Evolutionary conservation across 2,329 filamentous ascomycete genomes (phyloP).

Genomic region (Monosporascus cannonballus): DNA sequence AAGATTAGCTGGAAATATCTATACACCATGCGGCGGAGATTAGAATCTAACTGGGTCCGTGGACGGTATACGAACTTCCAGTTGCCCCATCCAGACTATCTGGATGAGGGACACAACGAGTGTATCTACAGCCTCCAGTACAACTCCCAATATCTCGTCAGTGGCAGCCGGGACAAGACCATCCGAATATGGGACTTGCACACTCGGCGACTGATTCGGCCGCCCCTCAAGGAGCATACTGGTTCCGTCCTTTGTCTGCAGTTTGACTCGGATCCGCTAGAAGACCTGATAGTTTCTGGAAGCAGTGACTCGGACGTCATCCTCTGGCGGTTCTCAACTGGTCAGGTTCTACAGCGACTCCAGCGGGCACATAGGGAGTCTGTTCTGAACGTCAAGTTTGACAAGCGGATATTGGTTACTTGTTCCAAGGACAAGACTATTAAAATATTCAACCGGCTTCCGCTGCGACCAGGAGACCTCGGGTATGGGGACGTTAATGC

Average conservation of each 20-base stretch:
- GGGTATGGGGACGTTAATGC: constrained; percentile 41
- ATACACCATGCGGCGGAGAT: constrained; percentile 75
- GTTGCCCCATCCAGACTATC: constrained; percentile 75
- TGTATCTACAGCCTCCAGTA: constrained; percentile 96
- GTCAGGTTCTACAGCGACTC: constrained; percentile 71
- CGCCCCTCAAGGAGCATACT: constrained; percentile 68
- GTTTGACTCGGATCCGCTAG: constrained; percentile 80
- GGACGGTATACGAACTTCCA: constrained; percentile 83
- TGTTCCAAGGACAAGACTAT: constrained; percentile 97
- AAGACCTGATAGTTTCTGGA: constrained; percentile 91
- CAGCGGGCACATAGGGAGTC: constrained; percentile 78
- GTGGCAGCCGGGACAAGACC: constrained; percentile 83
- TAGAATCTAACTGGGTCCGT: constrained; percentile 89
- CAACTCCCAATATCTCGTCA: constrained; percentile 78
- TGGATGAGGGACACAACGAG: constrained; percentile 78
- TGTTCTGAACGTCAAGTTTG: constrained; percentile 88
- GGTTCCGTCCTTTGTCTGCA: constrained; percentile 93
- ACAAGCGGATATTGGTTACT: constrained; percentile 85
- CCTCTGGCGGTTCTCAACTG: constrained; percentile 89
- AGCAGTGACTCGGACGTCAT: constrained; percentile 90
- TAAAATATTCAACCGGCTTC: constrained; percentile 85
- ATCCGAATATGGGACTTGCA: constrained; percentile 87
- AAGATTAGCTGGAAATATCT: constrained; percentile 89
- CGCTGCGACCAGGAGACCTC: constrained; percentile 54
- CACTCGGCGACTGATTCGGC: constrained; percentile 67